These are phyloP conservation scores for Mycena kentingensis DNA, from an alignment of 768 basidiomycete species.

Conservation along the genomic window DNA sequence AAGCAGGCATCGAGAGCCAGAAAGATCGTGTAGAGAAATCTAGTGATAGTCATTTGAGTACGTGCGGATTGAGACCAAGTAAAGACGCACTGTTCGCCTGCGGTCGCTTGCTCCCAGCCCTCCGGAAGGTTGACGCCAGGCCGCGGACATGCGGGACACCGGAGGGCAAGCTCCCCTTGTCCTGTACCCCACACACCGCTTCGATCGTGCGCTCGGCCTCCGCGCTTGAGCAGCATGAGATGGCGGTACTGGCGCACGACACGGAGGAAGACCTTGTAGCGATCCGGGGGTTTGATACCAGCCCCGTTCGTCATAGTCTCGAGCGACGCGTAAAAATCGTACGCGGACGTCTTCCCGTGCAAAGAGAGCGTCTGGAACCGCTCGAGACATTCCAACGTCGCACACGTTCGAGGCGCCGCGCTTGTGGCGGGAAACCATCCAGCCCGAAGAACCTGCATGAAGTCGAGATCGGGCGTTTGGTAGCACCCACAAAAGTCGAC, in stretches of 20 bases:
- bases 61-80: neutral
- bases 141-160: constrained; percentile 39
- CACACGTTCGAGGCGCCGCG: constrained; percentile 10
- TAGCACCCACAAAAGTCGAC: constrained; percentile 27
- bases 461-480: neutral
- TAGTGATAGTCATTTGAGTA: neutral
- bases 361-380: constrained; percentile 8
- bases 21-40: constrained; percentile 10
- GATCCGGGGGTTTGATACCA: neutral
- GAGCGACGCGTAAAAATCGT: constrained; percentile 21
- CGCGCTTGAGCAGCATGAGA: constrained; percentile 23
- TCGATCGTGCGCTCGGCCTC: constrained; percentile 29
- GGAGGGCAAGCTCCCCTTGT: constrained; percentile 30
- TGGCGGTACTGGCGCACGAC: neutral
- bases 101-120: constrained; percentile 25
- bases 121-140: constrained; percentile 31
- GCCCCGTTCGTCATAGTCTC: constrained; percentile 9
- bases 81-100: constrained; percentile 15
- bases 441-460: constrained; percentile 17
- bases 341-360: constrained; percentile 18
- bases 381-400: constrained; percentile 18
- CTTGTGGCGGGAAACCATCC: constrained; percentile 24
- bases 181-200: constrained; percentile 21
- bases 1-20: neutral
- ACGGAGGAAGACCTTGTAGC: neutral